These are phyloP conservation scores for Bremia lactucae DNA, from an alignment of 352 stramenopile species.

Conservation along the genomic window DNA sequence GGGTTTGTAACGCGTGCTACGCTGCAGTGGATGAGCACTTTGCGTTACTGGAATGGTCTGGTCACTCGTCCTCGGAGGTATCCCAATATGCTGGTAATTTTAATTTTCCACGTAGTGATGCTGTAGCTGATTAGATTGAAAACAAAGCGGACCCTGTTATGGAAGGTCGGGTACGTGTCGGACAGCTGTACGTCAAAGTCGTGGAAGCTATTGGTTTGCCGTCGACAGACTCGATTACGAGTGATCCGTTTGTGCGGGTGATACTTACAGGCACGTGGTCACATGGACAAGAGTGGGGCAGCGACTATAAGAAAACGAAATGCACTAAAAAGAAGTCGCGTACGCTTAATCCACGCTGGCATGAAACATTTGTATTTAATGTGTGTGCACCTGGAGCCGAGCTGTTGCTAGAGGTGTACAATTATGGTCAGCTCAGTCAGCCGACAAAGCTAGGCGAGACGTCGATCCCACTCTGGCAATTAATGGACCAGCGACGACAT, in stretches of 20 bases:
- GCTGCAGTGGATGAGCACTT: constrained; percentile 78
- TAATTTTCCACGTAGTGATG: not conserved
- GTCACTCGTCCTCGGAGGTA: constrained; percentile 59
- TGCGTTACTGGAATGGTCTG: constrained; percentile 74
- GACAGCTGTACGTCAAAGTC: constrained; percentile 80
- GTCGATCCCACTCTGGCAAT: constrained; percentile 54
- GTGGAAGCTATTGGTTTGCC: constrained; percentile 76
- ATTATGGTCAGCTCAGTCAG: constrained; percentile 73
- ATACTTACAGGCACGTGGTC: constrained; percentile 82
- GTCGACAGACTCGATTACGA: constrained; percentile 83
- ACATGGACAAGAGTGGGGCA: constrained; percentile 74
- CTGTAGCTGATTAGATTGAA: constrained; percentile 25
- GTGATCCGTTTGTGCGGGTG: constrained; percentile 75
- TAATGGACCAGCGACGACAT: constrained; percentile 80
- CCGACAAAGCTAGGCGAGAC: constrained; percentile 77
- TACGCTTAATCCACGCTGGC: constrained; percentile 77
- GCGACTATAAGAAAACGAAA: constrained; percentile 70
- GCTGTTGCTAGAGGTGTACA: constrained; percentile 78
- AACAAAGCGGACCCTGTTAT: constrained; percentile 69
- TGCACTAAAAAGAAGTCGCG: constrained; percentile 83
- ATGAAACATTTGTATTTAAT: constrained; percentile 85
- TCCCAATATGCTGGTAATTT: not conserved
- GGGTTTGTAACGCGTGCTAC: constrained; percentile 82
- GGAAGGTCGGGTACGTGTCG: constrained; percentile 73
- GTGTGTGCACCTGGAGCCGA: constrained; percentile 75